These are phyloP conservation scores for Pythium dissotocum DNA, from an alignment of 352 stramenopile genomes.

Conservation along the genomic window DNA sequence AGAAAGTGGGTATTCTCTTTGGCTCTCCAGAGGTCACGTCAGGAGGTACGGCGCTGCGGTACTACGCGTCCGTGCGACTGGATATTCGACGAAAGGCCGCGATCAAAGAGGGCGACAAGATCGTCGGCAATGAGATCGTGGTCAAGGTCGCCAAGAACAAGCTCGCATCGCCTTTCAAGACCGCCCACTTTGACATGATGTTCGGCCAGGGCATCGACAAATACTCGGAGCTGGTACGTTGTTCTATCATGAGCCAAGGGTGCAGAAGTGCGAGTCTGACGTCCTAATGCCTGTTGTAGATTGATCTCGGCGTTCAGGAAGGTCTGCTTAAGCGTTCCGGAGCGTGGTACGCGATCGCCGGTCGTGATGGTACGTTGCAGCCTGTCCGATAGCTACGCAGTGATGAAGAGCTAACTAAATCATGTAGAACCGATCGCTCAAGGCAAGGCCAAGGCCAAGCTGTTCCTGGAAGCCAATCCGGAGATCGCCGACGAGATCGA, in stretches of 20 bases:
- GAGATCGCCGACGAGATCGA: constrained; percentile 73
- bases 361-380: constrained; percentile 48
- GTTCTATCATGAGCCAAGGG: background rate
- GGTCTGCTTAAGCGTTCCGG: constrained; percentile 78
- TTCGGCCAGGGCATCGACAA: constrained; percentile 96
- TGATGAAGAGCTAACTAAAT: background rate
- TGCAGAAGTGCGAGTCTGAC: background rate
- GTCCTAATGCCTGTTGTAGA: constrained; percentile 15
- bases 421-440: constrained; percentile 77
- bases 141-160: constrained; percentile 99
- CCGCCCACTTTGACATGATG: constrained; percentile 96
- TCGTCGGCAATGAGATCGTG: constrained; percentile 96
- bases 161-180: constrained; percentile 95
- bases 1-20: constrained; percentile 98
- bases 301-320: constrained; percentile 75
- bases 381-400: too few species aligned
- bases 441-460: constrained; percentile 82
- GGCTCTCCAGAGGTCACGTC: constrained; percentile 97
- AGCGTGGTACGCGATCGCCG: constrained; percentile 75
- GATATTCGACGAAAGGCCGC: constrained; percentile 95
- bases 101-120: constrained; percentile 89
- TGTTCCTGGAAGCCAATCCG: constrained; percentile 76
- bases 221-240: constrained; percentile 71
- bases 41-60: constrained; percentile 84
- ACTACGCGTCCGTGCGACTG: constrained; percentile 91